Base-by-base conservation (phyloP, 2,329 filamentous ascomycete genomes). In the Stachybotrys echinatus region DNA sequence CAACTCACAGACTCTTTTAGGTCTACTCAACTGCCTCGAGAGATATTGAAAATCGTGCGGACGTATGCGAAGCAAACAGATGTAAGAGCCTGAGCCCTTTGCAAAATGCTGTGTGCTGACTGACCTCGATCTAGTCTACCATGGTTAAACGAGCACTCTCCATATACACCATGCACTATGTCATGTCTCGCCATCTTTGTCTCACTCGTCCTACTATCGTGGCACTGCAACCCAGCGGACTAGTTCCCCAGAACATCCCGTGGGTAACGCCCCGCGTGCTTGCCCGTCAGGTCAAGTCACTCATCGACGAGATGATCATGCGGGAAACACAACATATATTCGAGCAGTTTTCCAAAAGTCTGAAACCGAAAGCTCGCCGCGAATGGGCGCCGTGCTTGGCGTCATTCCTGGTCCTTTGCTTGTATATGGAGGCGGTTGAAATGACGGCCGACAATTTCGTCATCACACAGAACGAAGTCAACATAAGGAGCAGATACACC, bases 371-470 rank as follows among this genome's bases (percentile, higher is more conserved):
- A 62, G 69, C 72, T 42, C 70, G 75, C 19, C 64, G 65, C 39
- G 75, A 79, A 54, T 83, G 79, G 78, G 78, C 76, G 34, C 77
- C 79, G 2, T 82, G 79, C 58, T 65, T 79, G 17, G 79, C 77
- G 2, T 72, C 79, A 0, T 82, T 83, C 57, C 63, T 82, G 12
- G 73, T 80, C 4, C 69, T 83, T 23, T 81, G 77, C 54, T 67
- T 82, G 37, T 80, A 81, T 59, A 81, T 83, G 77, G 79, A 83
- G 64, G 66, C 74, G 21, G 73, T 81, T 47, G 77, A 81, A 65
- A 68, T 72, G 23, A 72, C 77, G 7, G 69, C 77, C 27, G 78
- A 82, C 63, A 67, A 66, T 8, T 81, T 78, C 56, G 73, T 77
- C 46, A 64, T 77, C 12, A 68, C 72, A 23, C 70, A 77, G 55